Evolutionary conservation across 2,329 filamentous ascomycete species (phyloP), one percentile per base, ranked within the genome.

Genomic region (Cercospora sp.): DNA sequence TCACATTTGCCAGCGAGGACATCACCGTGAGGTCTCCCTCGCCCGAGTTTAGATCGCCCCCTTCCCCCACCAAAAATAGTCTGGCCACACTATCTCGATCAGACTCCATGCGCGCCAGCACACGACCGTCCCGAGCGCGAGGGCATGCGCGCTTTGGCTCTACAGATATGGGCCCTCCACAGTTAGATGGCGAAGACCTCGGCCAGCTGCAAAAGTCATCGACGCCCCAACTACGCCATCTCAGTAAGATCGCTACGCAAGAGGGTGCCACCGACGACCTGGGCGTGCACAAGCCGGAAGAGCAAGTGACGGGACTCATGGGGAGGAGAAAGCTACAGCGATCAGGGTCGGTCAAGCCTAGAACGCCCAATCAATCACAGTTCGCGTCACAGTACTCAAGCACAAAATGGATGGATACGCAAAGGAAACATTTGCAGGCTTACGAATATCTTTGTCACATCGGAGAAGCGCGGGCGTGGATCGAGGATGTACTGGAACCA

Each of bases 361-460:
- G 87, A 87, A 70, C 88, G 85, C 72, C 82, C 82, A 18, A 70
- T 43, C 69, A 76, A 60, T 74, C 73, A 9, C 61, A 72, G 49
- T 79, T 79, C 66, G 73, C 73, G 28, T 79, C 74, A 24, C 77
- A 74, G 69, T 79, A 72, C 63, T 72, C 74, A 95, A 93, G 90
- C 88, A 92, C 71, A 89, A 97, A 94, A 78, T 99, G 95, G 95
- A 99, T 99, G 94, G 95, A 99, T 79, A 95, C 97, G 78, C 94
- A 99, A 78, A 88, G 95, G 28, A 94, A 98, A 79, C 98, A 97
- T 76, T 82, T 99, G 63, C 92, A 97, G 80, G 95, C 95, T 6
- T 99, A 99, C 78, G 95, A 99, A 79, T 99, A 99, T 78, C 90
- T 99, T 43, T 99, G 95, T 78, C 95, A 99, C 77, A 98, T 99